Evolutionary conservation across 2,329 filamentous ascomycete species (phyloP), one percentile per base, ranked within the genome.

Genomic region (Pestalotiopsis sp.): DNA sequence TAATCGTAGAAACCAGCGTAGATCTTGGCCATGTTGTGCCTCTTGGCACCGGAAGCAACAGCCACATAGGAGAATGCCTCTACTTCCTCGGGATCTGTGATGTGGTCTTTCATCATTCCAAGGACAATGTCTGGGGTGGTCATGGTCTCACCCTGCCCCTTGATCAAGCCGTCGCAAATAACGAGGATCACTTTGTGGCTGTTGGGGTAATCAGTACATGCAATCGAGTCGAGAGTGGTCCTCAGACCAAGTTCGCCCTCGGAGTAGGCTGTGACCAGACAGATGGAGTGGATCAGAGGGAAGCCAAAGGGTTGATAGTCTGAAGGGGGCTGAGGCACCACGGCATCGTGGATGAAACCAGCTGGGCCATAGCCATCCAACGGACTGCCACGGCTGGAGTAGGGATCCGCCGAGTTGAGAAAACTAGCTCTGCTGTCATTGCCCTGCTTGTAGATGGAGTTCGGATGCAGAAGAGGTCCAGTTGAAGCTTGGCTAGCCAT

Each of bases 11-110:
- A 99, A 58, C 97, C 97, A 67, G 94, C 92, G 81, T 98, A 98
- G 68, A 98, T 90, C 85, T 98, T 98, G 74, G 96, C 95, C 96
- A 98, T 99, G 82, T 98, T 99, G 88, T 99, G 97, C 74, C 96
- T 91, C 84, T 99, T 99, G 62, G 94, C 92, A 68, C 96, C 96
- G 77, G 92, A 96, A 55, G 96, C 94, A 40, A 99, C 95, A 13
- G 96, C 97, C 64, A 99, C 96, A 73, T 99, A 99, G 0, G 95
- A 98, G 81, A 94, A 98, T 0, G 94, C 88, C 75, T 94, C 86
- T 1, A 98, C 96, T 68, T 98, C 91, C 35, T 97, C 89, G 0
- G 90, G 91, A 5, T 89, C 87, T 7, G 94, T 86, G 2, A 93
- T 91, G 75, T 94, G 91, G 74, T 99, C 96, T 77, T 92, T 96